Conservation (phyloP, 2,329 filamentous ascomycete species). For the Aspergillus clavatus region DNA sequence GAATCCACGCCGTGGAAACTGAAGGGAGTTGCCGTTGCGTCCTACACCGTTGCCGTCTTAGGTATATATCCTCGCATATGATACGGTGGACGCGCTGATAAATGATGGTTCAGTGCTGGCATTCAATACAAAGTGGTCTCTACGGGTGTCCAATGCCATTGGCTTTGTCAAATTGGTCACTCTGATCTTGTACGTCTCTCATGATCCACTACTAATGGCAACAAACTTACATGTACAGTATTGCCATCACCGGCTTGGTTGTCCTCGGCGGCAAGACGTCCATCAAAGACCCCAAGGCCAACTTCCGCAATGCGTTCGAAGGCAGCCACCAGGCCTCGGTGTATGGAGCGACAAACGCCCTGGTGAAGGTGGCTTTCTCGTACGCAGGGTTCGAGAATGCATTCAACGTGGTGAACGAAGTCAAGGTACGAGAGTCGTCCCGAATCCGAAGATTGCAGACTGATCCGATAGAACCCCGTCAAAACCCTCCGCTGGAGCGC, state of each 20-base stretch:
- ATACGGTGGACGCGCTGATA: not conserved
- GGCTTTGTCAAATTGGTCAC: slow-evolving; percentile 58
- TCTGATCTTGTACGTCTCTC: slow-evolving; percentile 49
- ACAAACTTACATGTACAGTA: slow-evolving; percentile 23
- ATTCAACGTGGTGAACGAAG: slow-evolving; percentile 59
- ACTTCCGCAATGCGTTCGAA: slow-evolving; percentile 54
- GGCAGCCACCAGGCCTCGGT: slow-evolving; percentile 42
- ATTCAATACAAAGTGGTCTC: slow-evolving; percentile 55
- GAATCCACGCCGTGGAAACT: slow-evolving; percentile 56
- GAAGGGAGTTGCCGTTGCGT: slow-evolving; percentile 62
- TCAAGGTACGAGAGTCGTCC: slow-evolving; percentile 37
- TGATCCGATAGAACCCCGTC: slow-evolving; percentile 47
- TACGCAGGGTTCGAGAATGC: slow-evolving; percentile 57
- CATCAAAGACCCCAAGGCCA: slow-evolving; percentile 48
- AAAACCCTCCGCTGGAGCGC: slow-evolving; percentile 50
- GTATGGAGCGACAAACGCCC: slow-evolving; percentile 51
- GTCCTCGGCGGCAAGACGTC: slow-evolving; percentile 54
- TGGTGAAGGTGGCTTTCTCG: slow-evolving; percentile 57
- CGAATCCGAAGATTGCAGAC: not conserved
- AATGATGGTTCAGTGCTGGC: slow-evolving; percentile 36
- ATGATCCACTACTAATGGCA: not conserved
- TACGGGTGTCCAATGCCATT: slow-evolving; percentile 53
- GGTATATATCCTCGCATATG: slow-evolving; percentile 38
- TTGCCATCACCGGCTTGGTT: slow-evolving; percentile 57
- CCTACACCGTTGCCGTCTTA: slow-evolving; percentile 56